Percentiles rank a stretch among this genome's conserved stretches.
Conservation (phyloP, 768 basidiomycete genomes). For the Dioszegia aurantiaca region DNA sequence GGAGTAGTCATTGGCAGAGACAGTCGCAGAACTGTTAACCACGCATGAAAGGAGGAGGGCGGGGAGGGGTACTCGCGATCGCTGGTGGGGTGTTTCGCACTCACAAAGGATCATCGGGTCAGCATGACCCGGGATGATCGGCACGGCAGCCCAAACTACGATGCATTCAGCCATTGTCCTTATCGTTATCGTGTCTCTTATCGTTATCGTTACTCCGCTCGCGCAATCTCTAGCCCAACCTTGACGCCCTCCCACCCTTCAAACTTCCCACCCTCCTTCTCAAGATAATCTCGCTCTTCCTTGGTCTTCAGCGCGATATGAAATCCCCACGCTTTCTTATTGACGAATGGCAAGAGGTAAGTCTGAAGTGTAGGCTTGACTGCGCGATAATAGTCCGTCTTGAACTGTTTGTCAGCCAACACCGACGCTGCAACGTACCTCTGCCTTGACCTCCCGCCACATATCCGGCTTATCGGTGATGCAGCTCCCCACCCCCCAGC, state of each 20-base stretch:
- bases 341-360: slow-evolving; percentile 31
- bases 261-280: slow-evolving; percentile 46
- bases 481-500: slow-evolving; percentile 48
- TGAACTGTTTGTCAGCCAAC: slow-evolving; percentile 22
- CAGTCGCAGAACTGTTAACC: too few relatives aligned
- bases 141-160: not conserved
- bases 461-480: slow-evolving; percentile 52
- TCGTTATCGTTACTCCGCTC: slow-evolving; percentile 13
- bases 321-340: slow-evolving; percentile 41
- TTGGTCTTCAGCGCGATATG: slow-evolving; percentile 37
- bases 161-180: slow-evolving; percentile 7
- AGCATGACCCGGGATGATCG: too few relatives aligned
- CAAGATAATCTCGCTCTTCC: slow-evolving; percentile 49
- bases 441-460: slow-evolving; percentile 35
- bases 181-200: not conserved
- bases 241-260: slow-evolving; percentile 16
- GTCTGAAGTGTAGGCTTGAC: slow-evolving; percentile 28
- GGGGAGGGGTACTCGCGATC: too few relatives aligned
- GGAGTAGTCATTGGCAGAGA: too few relatives aligned
- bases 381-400: slow-evolving; percentile 24
- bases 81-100: too few relatives aligned
- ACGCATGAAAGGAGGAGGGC: too few relatives aligned
- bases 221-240: slow-evolving; percentile 8
- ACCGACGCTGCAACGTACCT: slow-evolving; percentile 30
- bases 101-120: too few relatives aligned